Evolutionary conservation across 1,284 basidiomycete genomes (phyloP).

Genomic region (Cutaneotrichosporon sp.): DNA sequence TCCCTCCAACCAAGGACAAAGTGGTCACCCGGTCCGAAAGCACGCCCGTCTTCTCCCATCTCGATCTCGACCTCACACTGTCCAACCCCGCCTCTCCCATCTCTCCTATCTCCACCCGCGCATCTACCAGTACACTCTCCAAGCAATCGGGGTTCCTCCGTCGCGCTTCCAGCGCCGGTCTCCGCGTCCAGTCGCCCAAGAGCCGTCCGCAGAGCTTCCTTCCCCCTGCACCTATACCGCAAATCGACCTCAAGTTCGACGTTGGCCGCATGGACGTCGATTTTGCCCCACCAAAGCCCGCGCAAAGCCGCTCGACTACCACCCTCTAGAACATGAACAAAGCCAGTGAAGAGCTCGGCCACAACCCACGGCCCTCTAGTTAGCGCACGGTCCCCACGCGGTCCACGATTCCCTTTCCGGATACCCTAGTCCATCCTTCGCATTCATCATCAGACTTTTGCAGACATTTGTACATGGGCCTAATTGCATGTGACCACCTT

Average conservation of each 20-base stretch:
- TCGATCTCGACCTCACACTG: constrained; percentile 6
- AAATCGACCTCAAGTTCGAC: constrained; percentile 14
- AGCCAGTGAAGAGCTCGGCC: no score
- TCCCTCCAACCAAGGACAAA: background rate
- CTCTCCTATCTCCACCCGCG: background rate
- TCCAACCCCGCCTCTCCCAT: constrained; percentile 3
- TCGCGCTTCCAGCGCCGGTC: constrained; percentile 1
- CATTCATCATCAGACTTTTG: background rate
- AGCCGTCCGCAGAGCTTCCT: constrained; percentile 3
- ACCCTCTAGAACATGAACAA: constrained; percentile 1
- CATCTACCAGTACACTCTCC: background rate
- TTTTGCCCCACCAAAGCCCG: background rate
- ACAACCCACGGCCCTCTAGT: no score
- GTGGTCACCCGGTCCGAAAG: background rate
- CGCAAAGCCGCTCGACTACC: background rate
- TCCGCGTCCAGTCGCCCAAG: background rate
- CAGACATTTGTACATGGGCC: constrained; percentile 9
- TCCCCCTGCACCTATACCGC: background rate
- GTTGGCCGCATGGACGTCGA: constrained; percentile 10
- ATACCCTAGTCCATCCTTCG: background rate
- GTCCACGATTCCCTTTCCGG: background rate
- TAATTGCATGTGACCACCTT: constrained; percentile 4
- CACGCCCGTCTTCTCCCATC: constrained; percentile 1
- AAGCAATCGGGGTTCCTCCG: background rate
- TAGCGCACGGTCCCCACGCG: background rate